A percentile compares a stretch with the other conserved stretches of the same genome.
Evolutionary conservation across 2,329 filamentous ascomycete genomes (phyloP).

Genomic region (Trichophyton rubrum): DNA sequence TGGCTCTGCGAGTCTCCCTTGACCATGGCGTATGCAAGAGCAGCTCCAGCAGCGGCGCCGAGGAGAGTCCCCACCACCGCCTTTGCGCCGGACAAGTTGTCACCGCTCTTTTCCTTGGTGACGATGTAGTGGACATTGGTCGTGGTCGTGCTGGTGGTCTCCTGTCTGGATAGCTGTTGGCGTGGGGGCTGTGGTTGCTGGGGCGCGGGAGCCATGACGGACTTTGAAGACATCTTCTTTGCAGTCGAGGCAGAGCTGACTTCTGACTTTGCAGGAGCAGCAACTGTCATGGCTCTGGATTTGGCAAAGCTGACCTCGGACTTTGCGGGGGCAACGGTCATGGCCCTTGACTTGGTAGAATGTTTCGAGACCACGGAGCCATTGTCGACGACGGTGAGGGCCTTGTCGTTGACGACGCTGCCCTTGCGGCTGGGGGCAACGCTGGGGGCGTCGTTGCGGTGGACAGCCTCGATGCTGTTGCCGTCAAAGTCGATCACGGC

Average conservation of each 20-base stretch:
- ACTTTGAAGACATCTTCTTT: constrained; percentile 13
- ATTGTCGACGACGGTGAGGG: constrained; percentile 27
- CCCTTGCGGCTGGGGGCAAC: constrained; percentile 17
- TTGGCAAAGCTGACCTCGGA: constrained; percentile 20
- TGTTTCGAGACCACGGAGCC: constrained; percentile 28
- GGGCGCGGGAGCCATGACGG: constrained; percentile 1
- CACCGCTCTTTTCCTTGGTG: constrained; percentile 20
- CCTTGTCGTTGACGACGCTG: constrained; percentile 15
- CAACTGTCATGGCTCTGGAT: constrained; percentile 20
- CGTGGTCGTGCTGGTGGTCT: constrained; percentile 17
- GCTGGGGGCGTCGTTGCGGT: constrained; percentile 21
- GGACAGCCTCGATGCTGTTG: constrained; percentile 71
- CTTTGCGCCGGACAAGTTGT: constrained; percentile 37
- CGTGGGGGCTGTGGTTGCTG: constrained; percentile 16
- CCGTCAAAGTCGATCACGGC: constrained; percentile 65
- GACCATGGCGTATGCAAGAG: constrained; percentile 62
- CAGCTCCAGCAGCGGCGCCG: constrained; percentile 65
- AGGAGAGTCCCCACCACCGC: constrained; percentile 63
- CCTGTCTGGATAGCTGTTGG: constrained; percentile 13
- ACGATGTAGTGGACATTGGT: constrained; percentile 25
- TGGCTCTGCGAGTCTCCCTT: constrained; percentile 25
- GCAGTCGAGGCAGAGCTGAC: constrained; percentile 20
- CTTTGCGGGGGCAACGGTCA: constrained; percentile 19
- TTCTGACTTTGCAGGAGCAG: constrained; percentile 19
- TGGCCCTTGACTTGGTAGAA: constrained; percentile 17